phyloP scores from a whole-genome alignment of 1,284 basidiomycete species.

The Irpex sp. region DNA sequence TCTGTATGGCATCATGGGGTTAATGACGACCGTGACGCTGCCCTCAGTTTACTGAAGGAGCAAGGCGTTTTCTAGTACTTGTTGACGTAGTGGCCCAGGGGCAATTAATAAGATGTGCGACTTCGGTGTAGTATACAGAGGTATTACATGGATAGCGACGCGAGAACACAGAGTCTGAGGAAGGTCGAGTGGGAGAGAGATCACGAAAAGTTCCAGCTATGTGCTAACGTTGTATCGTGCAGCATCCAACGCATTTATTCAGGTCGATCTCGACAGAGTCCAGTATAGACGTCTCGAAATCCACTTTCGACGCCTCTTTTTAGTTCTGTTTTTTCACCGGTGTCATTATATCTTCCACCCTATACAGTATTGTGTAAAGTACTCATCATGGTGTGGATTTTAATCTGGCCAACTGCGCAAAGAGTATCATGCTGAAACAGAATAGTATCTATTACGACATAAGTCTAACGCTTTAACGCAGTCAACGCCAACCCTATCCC shows the following conservation, averaged over 20 bases:
- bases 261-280: constrained; percentile 68
- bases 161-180: too few species aligned
- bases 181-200: too few species aligned
- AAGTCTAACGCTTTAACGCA: neutral
- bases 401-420: too few species aligned
- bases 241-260: too few species aligned
- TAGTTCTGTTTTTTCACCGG: constrained; percentile 39
- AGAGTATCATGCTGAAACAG: too few species aligned
- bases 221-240: neutral
- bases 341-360: constrained; percentile 28
- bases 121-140: too few species aligned
- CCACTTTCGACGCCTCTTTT: constrained; percentile 34
- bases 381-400: too few species aligned
- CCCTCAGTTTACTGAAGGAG: neutral
- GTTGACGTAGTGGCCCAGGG: too few species aligned
- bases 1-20: constrained; percentile 2
- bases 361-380: neutral
- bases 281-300: constrained; percentile 55
- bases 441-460: too few species aligned
- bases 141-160: too few species aligned
- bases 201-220: neutral
- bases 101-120: too few species aligned
- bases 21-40: neutral
- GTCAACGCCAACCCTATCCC: constrained; percentile 18
- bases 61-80: neutral